Evolutionary conservation across 1,284 basidiomycete genomes (phyloP).

Genomic region (Veloboletus limbatus): DNA sequence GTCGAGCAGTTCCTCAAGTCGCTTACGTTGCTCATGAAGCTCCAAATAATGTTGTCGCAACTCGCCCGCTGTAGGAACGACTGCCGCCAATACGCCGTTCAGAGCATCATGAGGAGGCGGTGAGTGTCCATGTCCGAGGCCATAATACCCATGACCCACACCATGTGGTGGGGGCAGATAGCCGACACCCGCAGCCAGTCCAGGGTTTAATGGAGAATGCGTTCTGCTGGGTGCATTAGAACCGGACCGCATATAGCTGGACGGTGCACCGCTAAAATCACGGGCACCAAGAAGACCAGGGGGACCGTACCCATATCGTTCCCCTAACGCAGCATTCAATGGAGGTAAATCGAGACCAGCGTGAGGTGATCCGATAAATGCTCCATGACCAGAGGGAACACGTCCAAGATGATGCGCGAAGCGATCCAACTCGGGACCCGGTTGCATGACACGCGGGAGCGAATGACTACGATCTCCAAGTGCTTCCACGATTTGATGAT

Average conservation of each 20-base stretch:
- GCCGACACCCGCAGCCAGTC: conserved; percentile 31
- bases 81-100: conserved; percentile 32
- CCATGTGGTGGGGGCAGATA: conserved; percentile 42
- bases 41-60: conserved; percentile 67
- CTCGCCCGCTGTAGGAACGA: conserved; percentile 55
- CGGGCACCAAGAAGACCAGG: conserved; percentile 33
- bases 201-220: conserved; percentile 59
- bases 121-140: conserved; percentile 31
- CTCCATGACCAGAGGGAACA: conserved; percentile 35
- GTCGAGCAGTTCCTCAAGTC: conserved; percentile 67
- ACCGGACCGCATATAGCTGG: conserved; percentile 58
- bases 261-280: conserved; percentile 33
- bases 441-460: conserved; percentile 31
- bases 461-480: conserved; percentile 36
- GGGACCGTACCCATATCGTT: conserved; percentile 34
- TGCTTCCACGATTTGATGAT: conserved; percentile 35
- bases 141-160: conserved; percentile 35
- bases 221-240: conserved; percentile 64
- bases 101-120: conserved; percentile 35
- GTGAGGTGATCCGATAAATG: conserved; percentile 36
- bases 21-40: conserved; percentile 56
- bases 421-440: conserved; percentile 31
- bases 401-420: conserved; percentile 36
- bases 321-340: conserved; percentile 46
- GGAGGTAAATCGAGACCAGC: conserved; percentile 60